Evolutionary conservation across 2,329 filamentous ascomycete species (phyloP), one percentile per base, ranked within the genome.

Genomic region (Trichoderma atrobrunneum): DNA sequence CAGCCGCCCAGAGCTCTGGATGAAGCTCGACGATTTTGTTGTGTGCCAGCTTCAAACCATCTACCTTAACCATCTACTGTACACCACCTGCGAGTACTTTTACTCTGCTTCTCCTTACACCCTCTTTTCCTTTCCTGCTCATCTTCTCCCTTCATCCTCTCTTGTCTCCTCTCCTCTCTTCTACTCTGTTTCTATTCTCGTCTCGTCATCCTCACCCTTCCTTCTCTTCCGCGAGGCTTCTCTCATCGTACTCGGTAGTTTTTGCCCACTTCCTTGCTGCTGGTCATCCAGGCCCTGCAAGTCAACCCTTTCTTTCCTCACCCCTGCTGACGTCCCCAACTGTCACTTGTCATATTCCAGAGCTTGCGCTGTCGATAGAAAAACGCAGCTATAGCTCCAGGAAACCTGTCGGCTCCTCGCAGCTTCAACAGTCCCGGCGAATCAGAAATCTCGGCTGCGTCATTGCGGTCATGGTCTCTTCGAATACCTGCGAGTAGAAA

Each of bases 271-370:
- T 48, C 59, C 61, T 70, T 72, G 59, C 51, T 64, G 71, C 65
- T 68, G 56, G 63, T 63, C 70, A 57, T 72, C 64, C 48, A 18
- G 63, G 39, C 71, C 71, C 63, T 66, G 64, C 71, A 63, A 57
- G 71, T 69, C 64, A 56, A 70, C 67, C 71, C 64, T 69, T 64
- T 65, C 59, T 70, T 64, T 68, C 57, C 54, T 63, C n/a, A 70
- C 62, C 74, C 71, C 70, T 56, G 62, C 74, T 71, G 68, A 64
- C 73, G 60, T 74, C 70, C 71, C 57, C 24, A 24, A 57, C 57
- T 32, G 43, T 72, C 71, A 71, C 63, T 56, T 66, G 39, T 71
- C 69, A 66, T 34, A 64, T 70, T 28, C 67, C 48, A 62, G 67
- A 61, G 51, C 43, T 36, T 28, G 39, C 30, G 62, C 68, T 57